phyloP scores from a whole-genome alignment of 1,139 yeast species.

The Meyerozyma athensensis region DNA sequence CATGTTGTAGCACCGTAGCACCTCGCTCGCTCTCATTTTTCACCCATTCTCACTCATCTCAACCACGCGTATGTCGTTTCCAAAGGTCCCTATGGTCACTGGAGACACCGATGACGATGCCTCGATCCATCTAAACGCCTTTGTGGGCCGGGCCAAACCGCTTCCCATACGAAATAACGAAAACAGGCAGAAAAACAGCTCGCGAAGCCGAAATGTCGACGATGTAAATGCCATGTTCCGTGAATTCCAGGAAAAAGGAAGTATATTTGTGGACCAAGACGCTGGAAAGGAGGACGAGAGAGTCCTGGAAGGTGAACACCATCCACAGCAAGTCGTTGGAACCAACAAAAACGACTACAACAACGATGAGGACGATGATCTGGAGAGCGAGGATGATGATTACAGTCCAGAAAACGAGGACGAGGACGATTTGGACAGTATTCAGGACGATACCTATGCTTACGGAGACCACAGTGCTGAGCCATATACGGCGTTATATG shows the following conservation, averaged over 20 bases:
- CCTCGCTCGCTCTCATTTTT: no score
- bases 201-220: no score
- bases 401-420: constrained; percentile 2
- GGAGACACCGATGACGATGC: constrained; percentile 45
- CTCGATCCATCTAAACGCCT: constrained; percentile 36
- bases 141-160: constrained; percentile 39
- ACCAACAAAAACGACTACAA: no score
- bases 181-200: background rate
- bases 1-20: no score
- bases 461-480: no score
- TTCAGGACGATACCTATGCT: no score
- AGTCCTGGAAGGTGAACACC: background rate
- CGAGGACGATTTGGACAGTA: no score
- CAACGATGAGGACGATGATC: no score
- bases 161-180: constrained; percentile 11
- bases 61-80: constrained; percentile 16
- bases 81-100: constrained; percentile 31
- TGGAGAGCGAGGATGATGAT: background rate
- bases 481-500: no score
- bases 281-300: background rate
- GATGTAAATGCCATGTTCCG: constrained; percentile 12
- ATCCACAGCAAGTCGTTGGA: background rate
- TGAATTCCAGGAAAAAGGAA: constrained; percentile 11
- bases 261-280: background rate
- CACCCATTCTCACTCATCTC: background rate